Percentiles rank a stretch among this genome's conserved stretches.
Conservation (phyloP, 129 eudicot genomes). For the Rutidosis leptorrhynchoides region DNA sequence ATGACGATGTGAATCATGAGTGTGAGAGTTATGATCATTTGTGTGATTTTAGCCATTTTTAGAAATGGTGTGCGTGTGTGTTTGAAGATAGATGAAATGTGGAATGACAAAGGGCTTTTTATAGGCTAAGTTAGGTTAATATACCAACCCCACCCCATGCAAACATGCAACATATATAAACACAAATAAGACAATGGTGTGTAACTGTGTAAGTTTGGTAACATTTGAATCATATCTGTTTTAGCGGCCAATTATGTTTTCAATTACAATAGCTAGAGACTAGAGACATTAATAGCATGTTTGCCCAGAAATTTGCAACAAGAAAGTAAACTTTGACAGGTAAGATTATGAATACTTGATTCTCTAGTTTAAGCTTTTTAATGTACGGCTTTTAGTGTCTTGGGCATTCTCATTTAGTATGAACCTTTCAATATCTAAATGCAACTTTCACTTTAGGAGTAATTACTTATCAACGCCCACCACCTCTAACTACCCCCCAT, state of each 20-base stretch:
- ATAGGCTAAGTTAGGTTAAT: slow-evolving; percentile 18
- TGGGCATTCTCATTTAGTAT: background rate
- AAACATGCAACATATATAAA: slow-evolving; percentile 2
- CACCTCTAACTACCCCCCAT: background rate
- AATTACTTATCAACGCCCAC: background rate
- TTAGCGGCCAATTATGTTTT: slow-evolving; percentile 34
- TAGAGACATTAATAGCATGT: background rate
- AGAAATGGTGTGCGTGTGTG: background rate
- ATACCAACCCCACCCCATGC: slow-evolving; percentile 6
- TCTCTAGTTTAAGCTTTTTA: background rate
- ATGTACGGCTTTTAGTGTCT: background rate
- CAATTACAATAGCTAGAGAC: background rate
- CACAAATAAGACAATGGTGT: slow-evolving; percentile 7
- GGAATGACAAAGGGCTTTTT: slow-evolving; percentile 28
- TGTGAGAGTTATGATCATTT: background rate
- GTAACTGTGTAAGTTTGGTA: slow-evolving; percentile 13
- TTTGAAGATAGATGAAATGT: slow-evolving; percentile 24
- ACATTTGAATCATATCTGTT: slow-evolving; percentile 30
- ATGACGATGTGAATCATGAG: slow-evolving; percentile 3
- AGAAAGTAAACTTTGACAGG: background rate
- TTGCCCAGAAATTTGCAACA: background rate
- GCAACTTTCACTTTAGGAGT: background rate
- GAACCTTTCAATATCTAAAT: background rate
- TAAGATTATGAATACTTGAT: background rate
- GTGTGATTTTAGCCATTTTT: slow-evolving; percentile 36